These are phyloP conservation scores for Sclerotinia spermophila DNA, from an alignment of 2,329 filamentous ascomycete genomes.

Conservation along the genomic window DNA sequence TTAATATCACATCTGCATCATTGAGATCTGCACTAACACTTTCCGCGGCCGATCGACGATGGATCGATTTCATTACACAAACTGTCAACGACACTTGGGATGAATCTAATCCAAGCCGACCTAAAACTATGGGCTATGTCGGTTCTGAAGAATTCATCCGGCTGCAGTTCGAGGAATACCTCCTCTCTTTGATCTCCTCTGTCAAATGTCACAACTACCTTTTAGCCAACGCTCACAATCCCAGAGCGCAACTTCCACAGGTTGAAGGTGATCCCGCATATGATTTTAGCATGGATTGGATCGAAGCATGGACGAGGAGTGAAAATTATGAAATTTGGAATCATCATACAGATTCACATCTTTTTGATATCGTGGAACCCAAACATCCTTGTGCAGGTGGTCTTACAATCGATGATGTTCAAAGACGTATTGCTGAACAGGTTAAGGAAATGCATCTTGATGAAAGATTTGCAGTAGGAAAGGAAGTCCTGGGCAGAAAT, in stretches of 20 bases:
- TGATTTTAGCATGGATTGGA: slow-evolving; percentile 81
- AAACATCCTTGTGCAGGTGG: slow-evolving; percentile 91
- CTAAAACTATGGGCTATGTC: slow-evolving; percentile 92
- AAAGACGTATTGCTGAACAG: slow-evolving; percentile 83
- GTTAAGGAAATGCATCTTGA: slow-evolving; percentile 92
- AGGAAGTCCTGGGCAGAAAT: slow-evolving; percentile 83
- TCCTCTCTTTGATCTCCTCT: slow-evolving; percentile 80
- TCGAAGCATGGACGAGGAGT: slow-evolving; percentile 82
- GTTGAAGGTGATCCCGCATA: slow-evolving; percentile 77
- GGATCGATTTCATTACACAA: slow-evolving; percentile 94
- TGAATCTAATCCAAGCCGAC: slow-evolving; percentile 78
- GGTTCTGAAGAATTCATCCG: slow-evolving; percentile 97
- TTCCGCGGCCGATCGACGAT: slow-evolving; percentile 82
- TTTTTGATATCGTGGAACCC: slow-evolving; percentile 93
- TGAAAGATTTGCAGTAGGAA: slow-evolving; percentile 78
- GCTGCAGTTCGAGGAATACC: slow-evolving; percentile 94
- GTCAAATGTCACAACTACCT: slow-evolving; percentile 83
- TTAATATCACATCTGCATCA: slow-evolving; percentile 78
- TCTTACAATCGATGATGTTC: slow-evolving; percentile 89
- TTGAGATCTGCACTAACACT: slow-evolving; percentile 72
- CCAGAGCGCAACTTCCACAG: slow-evolving; percentile 59
- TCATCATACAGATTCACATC: slow-evolving; percentile 71
- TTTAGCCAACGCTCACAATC: slow-evolving; percentile 49
- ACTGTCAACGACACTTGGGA: slow-evolving; percentile 97
- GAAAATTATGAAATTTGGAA: slow-evolving; percentile 92